Evolutionary conservation across 225 moss, liverwort and hornwort genomes (phyloP).

Genomic region (Pseudisothecium myosuroides): DNA sequence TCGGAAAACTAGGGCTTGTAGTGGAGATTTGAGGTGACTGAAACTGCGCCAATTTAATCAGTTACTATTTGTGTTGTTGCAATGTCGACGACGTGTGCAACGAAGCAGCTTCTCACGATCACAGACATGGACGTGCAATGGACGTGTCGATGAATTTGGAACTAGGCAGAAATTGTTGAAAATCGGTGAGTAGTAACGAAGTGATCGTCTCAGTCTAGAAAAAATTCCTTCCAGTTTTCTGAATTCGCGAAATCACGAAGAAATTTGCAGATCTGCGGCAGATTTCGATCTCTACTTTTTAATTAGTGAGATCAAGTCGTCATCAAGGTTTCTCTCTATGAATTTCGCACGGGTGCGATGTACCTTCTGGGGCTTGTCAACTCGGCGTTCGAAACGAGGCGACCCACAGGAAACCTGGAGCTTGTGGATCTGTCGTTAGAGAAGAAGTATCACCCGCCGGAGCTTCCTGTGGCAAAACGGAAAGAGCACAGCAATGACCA

Average conservation of each 20-base stretch:
- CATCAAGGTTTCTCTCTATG: not conserved
- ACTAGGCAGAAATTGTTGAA: not conserved
- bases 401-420: constrained; percentile 5
- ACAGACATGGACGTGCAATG: not conserved
- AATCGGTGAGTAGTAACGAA: not conserved
- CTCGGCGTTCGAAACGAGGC: constrained; percentile 1
- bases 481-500: not conserved
- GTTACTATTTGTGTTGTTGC: not conserved
- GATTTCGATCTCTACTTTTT: not conserved
- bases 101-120: not conserved
- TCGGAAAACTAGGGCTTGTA: not conserved
- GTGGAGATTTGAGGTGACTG: not conserved
- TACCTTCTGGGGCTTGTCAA: constrained; percentile 7
- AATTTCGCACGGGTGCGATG: not conserved
- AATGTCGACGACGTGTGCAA: not conserved
- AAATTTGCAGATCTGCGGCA: not conserved
- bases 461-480: not conserved
- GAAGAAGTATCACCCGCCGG: not conserved
- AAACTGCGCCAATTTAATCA: no score
- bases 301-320: not conserved
- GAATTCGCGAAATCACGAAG: not conserved
- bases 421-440: constrained; percentile 4
- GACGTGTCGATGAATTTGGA: not conserved
- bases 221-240: not conserved
- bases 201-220: not conserved